A percentile compares a stretch with the other conserved stretches of the same genome.
These are phyloP conservation scores for Kwoniella shivajii DNA, from an alignment of 1,284 basidiomycete genomes.

Conservation along the genomic window DNA sequence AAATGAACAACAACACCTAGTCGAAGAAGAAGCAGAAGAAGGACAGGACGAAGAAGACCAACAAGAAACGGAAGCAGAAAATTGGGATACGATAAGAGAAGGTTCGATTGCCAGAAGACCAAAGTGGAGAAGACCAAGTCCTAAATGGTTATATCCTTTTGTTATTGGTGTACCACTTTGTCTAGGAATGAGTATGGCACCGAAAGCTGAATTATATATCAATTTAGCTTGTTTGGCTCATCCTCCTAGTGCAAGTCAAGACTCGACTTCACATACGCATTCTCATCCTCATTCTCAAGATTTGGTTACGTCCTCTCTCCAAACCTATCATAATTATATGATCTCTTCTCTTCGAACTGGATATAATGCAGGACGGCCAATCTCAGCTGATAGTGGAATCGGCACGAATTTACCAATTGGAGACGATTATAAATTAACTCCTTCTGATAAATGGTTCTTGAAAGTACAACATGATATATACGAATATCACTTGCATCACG, in stretches of 20 bases:
- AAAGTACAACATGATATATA: constrained; percentile 43
- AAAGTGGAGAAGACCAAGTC: constrained; percentile 43
- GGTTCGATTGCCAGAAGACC: constrained; percentile 37
- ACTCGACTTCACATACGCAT: not conserved
- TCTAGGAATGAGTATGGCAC: constrained; percentile 47
- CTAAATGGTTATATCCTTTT: constrained; percentile 49
- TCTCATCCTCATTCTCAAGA: not conserved
- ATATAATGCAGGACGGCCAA: no score
- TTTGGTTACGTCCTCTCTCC: not conserved
- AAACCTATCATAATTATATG: no score
- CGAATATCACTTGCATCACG: constrained; percentile 18
- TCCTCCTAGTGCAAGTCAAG: constrained; percentile 32
- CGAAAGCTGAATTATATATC: constrained; percentile 47
- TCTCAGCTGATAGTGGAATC: not conserved
- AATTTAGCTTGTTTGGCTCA: constrained; percentile 52
- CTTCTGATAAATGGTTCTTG: constrained; percentile 50
- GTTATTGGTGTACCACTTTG: constrained; percentile 38
- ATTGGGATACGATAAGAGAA: constrained; percentile 31
- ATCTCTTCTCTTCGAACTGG: no score
- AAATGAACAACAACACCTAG: not conserved
- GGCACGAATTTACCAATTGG: not conserved
- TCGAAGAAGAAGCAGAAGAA: constrained; percentile 4
- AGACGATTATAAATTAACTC: constrained; percentile 23
- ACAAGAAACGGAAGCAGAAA: no score
- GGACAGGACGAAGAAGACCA: not conserved